Base-by-base conservation (phyloP, 371 early-diverging fungal species). In the Actinomucor elegans region DNA sequence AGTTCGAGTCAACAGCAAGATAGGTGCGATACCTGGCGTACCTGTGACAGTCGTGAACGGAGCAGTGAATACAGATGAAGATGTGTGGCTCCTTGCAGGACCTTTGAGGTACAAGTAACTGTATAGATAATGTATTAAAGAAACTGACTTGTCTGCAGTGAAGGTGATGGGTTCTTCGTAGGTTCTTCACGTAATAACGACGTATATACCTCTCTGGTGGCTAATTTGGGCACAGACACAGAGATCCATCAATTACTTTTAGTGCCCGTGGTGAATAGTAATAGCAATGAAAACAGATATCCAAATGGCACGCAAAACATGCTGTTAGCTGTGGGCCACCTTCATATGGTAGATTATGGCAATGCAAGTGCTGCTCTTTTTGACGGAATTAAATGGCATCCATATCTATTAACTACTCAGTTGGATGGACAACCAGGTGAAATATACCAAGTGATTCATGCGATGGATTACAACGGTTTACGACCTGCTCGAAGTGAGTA, bases 311-410 rank as follows among this genome's bases (percentile, higher is more conserved):
- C 76, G 0, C 46, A 61, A 7, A 55, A 42, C 20, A 66, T 75
- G 61, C 55, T 83, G 6, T 61, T 82, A 33, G 74, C 80, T 2
- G 71, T 73, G 14, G 87, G 87, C 0, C 64, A 73, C 10, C 43
- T 87, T 24, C 44, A 63, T 6, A 32, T 85, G n/a, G 49, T 67
- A 9, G 32, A 32, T n/a, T 69, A 64, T 26, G 75, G 71, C 29
- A 78, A 79, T 32, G 76, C 77, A 0, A 82, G 83, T 12, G 72
- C 77, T 8, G 89, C 88, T 2, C 72, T 89, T 33, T 89, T 73
- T 59, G 82, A 85, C 56, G 79, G 86, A 7, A 38, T 68, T 3
- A 45, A 59, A 20, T 89, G 89, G 87, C 75, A 68, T 52, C 88
- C 89, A 0, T 85, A 69, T 56, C 43, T 86, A 14, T 64, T 83